Percentiles rank a stretch among this genome's conserved stretches.
phyloP scores from a whole-genome alignment of 768 basidiomycete species.

The Agrocybe praecox region DNA sequence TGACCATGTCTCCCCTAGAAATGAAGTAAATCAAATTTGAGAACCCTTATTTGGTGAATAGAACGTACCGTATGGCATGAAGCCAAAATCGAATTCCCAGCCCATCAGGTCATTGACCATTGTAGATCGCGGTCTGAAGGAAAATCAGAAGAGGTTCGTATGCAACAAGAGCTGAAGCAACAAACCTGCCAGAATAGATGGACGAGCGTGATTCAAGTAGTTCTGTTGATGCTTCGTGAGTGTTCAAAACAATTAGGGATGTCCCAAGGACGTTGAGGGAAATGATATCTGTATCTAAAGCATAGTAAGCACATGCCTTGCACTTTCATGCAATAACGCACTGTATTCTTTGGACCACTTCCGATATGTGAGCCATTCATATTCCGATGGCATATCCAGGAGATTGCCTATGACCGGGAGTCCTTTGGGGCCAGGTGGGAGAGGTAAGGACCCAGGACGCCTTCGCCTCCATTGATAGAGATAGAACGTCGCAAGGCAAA shows the following conservation, averaged over 20 bases:
- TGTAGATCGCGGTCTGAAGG: conserved; percentile 15
- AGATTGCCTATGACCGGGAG: conserved; percentile 24
- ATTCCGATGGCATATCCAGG: conserved; percentile 17
- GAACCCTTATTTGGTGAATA: conserved; percentile 21
- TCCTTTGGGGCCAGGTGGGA: conserved; percentile 24
- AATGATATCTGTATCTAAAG: conserved; percentile 29
- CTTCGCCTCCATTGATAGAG: neutral
- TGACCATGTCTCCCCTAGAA: conserved; percentile 18
- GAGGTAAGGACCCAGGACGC: conserved; percentile 7
- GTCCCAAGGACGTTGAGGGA: conserved; percentile 28
- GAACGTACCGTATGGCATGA: conserved; percentile 18
- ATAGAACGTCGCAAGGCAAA: neutral
- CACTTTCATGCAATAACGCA: neutral
- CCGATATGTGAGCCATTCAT: conserved; percentile 24
- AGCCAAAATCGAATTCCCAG: conserved; percentile 21
- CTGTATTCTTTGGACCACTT: conserved; percentile 22
- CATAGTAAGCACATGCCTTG: neutral
- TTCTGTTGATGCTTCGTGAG: conserved; percentile 36
- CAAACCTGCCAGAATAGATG: conserved; percentile 28
- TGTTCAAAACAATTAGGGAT: conserved; percentile 34
- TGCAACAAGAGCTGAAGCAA: neutral
- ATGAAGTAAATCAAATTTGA: neutral
- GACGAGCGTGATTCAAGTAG: conserved; percentile 43
- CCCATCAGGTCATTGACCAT: conserved; percentile 29
- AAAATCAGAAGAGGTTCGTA: neutral